Evolutionary conservation across 2,329 filamentous ascomycete species (phyloP).

Genomic region (Eutypa lata): DNA sequence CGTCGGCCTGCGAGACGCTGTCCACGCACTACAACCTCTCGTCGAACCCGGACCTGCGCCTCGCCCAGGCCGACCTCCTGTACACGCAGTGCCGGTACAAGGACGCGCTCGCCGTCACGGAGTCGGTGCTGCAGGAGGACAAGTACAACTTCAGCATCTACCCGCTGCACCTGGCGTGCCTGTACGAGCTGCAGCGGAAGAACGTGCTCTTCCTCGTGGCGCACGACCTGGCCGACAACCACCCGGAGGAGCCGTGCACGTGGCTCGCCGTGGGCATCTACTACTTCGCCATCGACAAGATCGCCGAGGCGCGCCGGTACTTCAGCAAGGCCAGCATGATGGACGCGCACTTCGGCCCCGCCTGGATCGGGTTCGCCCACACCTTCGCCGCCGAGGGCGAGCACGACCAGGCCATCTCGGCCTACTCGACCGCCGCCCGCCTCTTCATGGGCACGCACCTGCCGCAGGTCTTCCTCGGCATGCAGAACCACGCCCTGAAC

Average conservation of each 20-base stretch:
- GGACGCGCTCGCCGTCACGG: slow-evolving; percentile 80
- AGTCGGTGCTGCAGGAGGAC: slow-evolving; percentile 75
- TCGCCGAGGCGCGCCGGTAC: slow-evolving; percentile 90
- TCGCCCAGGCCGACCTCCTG: slow-evolving; percentile 84
- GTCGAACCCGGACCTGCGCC: slow-evolving; percentile 82
- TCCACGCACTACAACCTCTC: slow-evolving; percentile 90
- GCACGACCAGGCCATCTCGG: slow-evolving; percentile 96
- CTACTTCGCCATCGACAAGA: slow-evolving; percentile 84
- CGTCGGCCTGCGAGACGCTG: slow-evolving; percentile 81
- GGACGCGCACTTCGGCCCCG: slow-evolving; percentile 94
- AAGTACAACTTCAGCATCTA: slow-evolving; percentile 88
- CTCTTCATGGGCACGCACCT: slow-evolving; percentile 96
- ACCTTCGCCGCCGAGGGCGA: slow-evolving; percentile 97
- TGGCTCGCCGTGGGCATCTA: slow-evolving; percentile 96
- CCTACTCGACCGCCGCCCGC: slow-evolving; percentile 91
- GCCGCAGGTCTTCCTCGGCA: slow-evolving; percentile 91
- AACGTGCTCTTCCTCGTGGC: slow-evolving; percentile 89
- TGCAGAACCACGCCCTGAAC: slow-evolving; percentile 96
- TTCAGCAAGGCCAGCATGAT: slow-evolving; percentile 98
- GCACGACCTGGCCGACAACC: slow-evolving; percentile 87
- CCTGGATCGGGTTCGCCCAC: slow-evolving; percentile 98
- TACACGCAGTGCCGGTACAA: slow-evolving; percentile 94
- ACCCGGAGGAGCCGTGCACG: slow-evolving; percentile 85
- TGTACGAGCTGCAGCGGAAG: slow-evolving; percentile 82
- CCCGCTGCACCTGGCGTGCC: slow-evolving; percentile 84